Conservation (phyloP, 352 stramenopile species). For the Globisporangium irregulare region DNA sequence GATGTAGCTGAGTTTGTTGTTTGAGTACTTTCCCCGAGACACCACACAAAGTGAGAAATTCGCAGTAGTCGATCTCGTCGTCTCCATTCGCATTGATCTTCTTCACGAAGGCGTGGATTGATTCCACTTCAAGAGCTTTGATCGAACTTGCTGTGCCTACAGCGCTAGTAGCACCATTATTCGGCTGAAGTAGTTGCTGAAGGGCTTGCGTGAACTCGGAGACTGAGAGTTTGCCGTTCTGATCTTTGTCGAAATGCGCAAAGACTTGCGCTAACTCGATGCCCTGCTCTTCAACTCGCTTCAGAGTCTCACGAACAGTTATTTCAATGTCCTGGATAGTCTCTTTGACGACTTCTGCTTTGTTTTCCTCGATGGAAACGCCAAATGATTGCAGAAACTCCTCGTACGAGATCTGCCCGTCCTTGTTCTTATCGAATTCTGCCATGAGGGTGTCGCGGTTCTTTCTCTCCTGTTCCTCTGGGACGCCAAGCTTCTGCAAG, state of each 20-base stretch:
- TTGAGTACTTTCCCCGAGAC: constrained; percentile 26
- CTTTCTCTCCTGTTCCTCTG: constrained; percentile 13
- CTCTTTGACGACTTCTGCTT: constrained; percentile 37
- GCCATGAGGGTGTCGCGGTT: constrained; percentile 31
- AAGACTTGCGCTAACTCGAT: constrained; percentile 64
- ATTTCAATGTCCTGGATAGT: constrained; percentile 45
- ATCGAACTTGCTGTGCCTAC: constrained; percentile 16
- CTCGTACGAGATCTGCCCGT: constrained; percentile 68
- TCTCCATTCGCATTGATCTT: constrained; percentile 62
- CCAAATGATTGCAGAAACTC: constrained; percentile 76
- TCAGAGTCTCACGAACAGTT: constrained; percentile 42
- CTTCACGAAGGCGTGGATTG: constrained; percentile 39
- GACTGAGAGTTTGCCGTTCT: constrained; percentile 54
- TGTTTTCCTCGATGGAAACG: constrained; percentile 42
- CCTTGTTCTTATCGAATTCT: constrained; percentile 54
- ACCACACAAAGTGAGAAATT: constrained; percentile 62
- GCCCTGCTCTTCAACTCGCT: constrained; percentile 41
- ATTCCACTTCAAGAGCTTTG: constrained; percentile 41
- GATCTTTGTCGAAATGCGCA: constrained; percentile 61
- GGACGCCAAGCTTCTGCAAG: constrained; percentile 51
- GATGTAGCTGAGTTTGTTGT: constrained; percentile 14
- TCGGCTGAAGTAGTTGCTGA: constrained; percentile 36
- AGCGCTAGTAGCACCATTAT: background rate
- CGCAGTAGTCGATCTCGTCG: constrained; percentile 56
- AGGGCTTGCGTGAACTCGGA: constrained; percentile 53